These are phyloP conservation scores for Fibroporia radiculosa DNA, from an alignment of 768 basidiomycete species.

Conservation along the genomic window DNA sequence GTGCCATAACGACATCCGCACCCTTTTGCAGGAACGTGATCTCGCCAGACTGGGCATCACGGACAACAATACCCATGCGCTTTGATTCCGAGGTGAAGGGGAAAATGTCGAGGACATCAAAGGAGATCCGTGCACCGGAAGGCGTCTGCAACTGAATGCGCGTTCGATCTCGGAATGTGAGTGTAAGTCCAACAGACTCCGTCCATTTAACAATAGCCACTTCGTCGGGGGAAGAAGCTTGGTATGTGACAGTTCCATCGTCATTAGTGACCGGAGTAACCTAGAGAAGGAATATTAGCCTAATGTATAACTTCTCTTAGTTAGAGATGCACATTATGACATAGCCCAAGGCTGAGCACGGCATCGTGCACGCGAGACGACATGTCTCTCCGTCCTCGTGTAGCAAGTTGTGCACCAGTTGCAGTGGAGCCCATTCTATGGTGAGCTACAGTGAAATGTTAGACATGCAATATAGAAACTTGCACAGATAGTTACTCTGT, in stretches of 20 bases:
- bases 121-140: constrained; percentile 52
- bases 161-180: constrained; percentile 84
- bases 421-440: constrained; percentile 50
- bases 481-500: constrained; percentile 34
- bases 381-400: constrained; percentile 88
- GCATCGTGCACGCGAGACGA: constrained; percentile 89
- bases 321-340: constrained; percentile 94
- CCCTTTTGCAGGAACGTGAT: constrained; percentile 93
- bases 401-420: constrained; percentile 78
- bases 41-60: constrained; percentile 67
- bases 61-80: constrained; percentile 96
- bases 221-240: constrained; percentile 98
- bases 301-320: constrained; percentile 17
- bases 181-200: constrained; percentile 85
- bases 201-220: constrained; percentile 99
- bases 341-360: constrained; percentile 86
- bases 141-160: constrained; percentile 81
- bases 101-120: constrained; percentile 89
- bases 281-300: constrained; percentile 30
- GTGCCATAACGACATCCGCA: constrained; percentile 96
- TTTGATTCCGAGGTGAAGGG: constrained; percentile 99
- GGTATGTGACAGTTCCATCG: constrained; percentile 91
- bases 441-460: constrained; percentile 18
- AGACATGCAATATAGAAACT: neutral
- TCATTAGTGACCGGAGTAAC: constrained; percentile 95